Percentiles rank a stretch among this genome's conserved stretches.
Conservation (phyloP, 2,329 filamentous ascomycete genomes). For the Dactylonectria macrodidyma region DNA sequence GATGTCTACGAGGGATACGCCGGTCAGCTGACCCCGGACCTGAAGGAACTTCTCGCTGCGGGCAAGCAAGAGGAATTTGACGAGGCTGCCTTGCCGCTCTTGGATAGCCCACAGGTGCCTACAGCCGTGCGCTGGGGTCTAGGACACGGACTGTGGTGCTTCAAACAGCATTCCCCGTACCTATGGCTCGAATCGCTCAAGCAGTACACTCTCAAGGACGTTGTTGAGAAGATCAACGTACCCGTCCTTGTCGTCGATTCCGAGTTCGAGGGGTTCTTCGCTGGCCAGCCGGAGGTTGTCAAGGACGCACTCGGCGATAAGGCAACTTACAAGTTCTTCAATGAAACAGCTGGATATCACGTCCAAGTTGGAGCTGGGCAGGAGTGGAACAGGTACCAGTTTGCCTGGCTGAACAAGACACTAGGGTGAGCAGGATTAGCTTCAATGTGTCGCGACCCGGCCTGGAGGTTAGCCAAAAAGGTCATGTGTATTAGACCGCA, state of each 20-base stretch:
- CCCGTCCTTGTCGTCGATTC: slow-evolving; percentile 44
- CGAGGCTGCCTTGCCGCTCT: slow-evolving; percentile 3
- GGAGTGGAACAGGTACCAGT: slow-evolving; percentile 44
- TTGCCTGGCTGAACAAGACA: slow-evolving; percentile 44
- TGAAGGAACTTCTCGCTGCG: slow-evolving; percentile 21
- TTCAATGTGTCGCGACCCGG: slow-evolving; percentile 15
- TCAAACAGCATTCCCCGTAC: slow-evolving; percentile 48
- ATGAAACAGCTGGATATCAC: slow-evolving; percentile 37
- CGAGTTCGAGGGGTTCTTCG: slow-evolving; percentile 39
- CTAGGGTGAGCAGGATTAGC: slow-evolving; percentile 31
- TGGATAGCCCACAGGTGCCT: slow-evolving; percentile 24
- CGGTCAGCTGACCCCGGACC: slow-evolving; percentile 12
- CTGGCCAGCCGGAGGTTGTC: slow-evolving; percentile 27
- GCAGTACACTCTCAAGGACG: slow-evolving; percentile 33
- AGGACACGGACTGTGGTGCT: slow-evolving; percentile 52
- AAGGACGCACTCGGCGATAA: slow-evolving; percentile 34
- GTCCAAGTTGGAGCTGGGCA: slow-evolving; percentile 37
- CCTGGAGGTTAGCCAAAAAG: neutral
- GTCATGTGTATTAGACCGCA: neutral
- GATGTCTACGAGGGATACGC: slow-evolving; percentile 40
- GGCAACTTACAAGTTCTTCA: slow-evolving; percentile 30
- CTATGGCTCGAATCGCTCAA: slow-evolving; percentile 41
- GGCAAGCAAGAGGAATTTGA: slow-evolving; percentile 39
- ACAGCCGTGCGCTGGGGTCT: slow-evolving; percentile 49
- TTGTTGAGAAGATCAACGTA: slow-evolving; percentile 36